Conservation (phyloP, 768 basidiomycete genomes). For the Suillus ampliporus region DNA sequence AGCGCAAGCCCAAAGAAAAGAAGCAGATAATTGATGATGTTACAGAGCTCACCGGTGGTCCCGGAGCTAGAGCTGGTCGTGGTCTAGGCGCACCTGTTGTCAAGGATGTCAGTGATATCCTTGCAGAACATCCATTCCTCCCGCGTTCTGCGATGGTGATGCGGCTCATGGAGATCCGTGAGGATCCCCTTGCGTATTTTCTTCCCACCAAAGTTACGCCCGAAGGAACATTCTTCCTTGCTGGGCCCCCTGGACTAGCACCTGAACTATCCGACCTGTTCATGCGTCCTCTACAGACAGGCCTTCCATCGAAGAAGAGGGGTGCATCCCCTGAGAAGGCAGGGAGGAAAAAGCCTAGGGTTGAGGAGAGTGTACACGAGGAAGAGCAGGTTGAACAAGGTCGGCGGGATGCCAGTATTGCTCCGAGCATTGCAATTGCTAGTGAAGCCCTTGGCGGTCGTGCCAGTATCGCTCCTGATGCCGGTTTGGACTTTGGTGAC, state of each 20-base stretch:
- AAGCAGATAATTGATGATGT: conserved; percentile 92
- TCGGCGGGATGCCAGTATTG: conserved; percentile 69
- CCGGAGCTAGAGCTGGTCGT: conserved; percentile 58
- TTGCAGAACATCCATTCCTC: conserved; percentile 83
- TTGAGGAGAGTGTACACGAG: conserved; percentile 53
- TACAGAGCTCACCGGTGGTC: conserved; percentile 78
- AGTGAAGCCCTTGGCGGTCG: conserved; percentile 60
- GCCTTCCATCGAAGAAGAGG: conserved; percentile 60
- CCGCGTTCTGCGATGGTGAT: conserved; percentile 85
- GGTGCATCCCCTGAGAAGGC: conserved; percentile 61
- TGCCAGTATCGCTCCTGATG: conserved; percentile 59
- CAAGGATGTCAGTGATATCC: conserved; percentile 68
- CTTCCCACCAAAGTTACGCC: conserved; percentile 79
- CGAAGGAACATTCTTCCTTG: conserved; percentile 78
- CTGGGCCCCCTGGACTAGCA: conserved; percentile 83
- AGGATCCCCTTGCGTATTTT: conserved; percentile 85
- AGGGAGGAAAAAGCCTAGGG: conserved; percentile 62
- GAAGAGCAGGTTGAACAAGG: conserved; percentile 73
- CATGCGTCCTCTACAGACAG: conserved; percentile 69
- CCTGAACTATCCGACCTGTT: conserved; percentile 87
- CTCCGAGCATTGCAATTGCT: conserved; percentile 62
- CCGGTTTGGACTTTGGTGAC: conserved; percentile 67
- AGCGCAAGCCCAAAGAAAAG: conserved; percentile 70
- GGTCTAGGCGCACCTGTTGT: conserved; percentile 62
- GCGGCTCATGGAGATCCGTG: conserved; percentile 84